phyloP scores from a whole-genome alignment of 805 yeast species.

The Candida piceae region DNA sequence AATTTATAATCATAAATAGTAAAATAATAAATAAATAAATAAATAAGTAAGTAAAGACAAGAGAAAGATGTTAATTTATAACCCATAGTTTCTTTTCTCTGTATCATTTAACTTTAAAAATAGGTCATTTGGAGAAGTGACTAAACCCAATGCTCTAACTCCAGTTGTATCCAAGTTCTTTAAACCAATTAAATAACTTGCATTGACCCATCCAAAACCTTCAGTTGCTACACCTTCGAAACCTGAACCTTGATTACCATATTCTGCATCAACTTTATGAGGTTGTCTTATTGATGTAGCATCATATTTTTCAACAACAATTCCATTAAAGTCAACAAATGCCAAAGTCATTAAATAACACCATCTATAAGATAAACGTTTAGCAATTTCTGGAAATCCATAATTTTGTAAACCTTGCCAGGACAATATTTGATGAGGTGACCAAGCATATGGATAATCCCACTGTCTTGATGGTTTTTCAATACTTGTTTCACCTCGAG shows the following conservation, averaged over 20 bases:
- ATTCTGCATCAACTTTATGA: conserved; percentile 90
- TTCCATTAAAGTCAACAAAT: conserved; percentile 88
- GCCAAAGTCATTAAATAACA: conserved; percentile 82
- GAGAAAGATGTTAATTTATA: neutral
- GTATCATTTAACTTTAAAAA: conserved; percentile 41
- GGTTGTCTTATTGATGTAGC: conserved; percentile 81
- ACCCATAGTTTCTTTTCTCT: conserved; percentile 36
- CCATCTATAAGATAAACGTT: conserved; percentile 83
- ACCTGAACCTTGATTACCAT: conserved; percentile 93
- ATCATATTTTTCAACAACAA: conserved; percentile 92
- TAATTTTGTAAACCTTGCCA: conserved; percentile 83
- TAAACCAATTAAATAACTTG: conserved; percentile 73
- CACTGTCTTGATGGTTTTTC: conserved; percentile 88
- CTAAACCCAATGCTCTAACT: conserved; percentile 70
- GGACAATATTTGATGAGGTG: conserved; percentile 93
- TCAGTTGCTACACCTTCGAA: conserved; percentile 91
- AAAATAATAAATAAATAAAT: too few species aligned
- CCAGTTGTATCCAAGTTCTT: conserved; percentile 62
- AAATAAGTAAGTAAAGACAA: too few species aligned
- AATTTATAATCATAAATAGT: too few species aligned
- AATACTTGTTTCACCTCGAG: conserved; percentile 66
- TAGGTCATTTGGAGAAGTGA: conserved; percentile 66
- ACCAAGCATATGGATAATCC: conserved; percentile 99
- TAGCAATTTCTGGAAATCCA: conserved; percentile 59
- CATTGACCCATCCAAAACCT: conserved; percentile 98